These are phyloP conservation scores for Lyophyllum shimeji DNA, from an alignment of 768 basidiomycete genomes.

Conservation along the genomic window DNA sequence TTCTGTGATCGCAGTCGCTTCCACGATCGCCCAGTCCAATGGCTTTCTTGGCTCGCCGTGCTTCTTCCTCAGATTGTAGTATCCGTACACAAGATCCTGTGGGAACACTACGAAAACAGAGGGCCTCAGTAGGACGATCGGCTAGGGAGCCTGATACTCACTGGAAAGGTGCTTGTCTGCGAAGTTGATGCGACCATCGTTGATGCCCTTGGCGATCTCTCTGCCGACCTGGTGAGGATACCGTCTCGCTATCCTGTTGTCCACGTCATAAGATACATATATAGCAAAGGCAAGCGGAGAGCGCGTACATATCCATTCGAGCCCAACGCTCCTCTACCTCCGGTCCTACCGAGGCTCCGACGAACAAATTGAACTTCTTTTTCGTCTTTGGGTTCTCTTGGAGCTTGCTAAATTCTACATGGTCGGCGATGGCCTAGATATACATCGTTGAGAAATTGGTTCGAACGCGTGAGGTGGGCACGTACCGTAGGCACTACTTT, in stretches of 20 bases:
- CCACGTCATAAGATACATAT: not conserved
- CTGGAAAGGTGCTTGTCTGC: constrained; percentile 50
- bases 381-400: constrained; percentile 42
- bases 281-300: not conserved
- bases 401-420: constrained; percentile 41
- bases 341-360: constrained; percentile 47
- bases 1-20: constrained; percentile 49
- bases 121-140: not conserved
- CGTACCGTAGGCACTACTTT: constrained; percentile 43
- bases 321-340: constrained; percentile 52
- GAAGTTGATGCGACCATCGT: constrained; percentile 45
- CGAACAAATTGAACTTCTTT: constrained; percentile 48
- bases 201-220: constrained; percentile 47
- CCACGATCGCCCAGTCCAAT: constrained; percentile 50
- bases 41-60: constrained; percentile 44
- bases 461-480: constrained; percentile 1
- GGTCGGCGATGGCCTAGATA: constrained; percentile 43
- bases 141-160: constrained; percentile 17
- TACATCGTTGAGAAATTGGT: not conserved
- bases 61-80: constrained; percentile 41
- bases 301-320: constrained; percentile 40
- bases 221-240: constrained; percentile 53
- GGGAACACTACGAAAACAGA: constrained; percentile 40
- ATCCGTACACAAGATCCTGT: constrained; percentile 48
- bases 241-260: constrained; percentile 35